phyloP scores from a whole-genome alignment of 176 grass and related monocot genomes.

The Luzula sylvatica region DNA sequence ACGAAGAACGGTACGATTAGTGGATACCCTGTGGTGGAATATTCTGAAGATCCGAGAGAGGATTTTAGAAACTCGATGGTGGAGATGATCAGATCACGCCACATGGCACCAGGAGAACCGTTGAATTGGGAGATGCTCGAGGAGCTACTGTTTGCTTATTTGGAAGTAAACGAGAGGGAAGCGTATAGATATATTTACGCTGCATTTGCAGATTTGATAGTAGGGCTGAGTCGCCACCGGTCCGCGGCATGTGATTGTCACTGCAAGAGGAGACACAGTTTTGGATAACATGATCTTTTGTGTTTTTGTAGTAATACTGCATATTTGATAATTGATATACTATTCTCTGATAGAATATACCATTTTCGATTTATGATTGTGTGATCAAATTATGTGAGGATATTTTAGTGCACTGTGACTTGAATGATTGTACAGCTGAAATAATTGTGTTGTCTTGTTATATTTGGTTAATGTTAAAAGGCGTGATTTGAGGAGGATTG shows the following conservation, averaged over 20 bases:
- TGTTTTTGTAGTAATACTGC: too few species aligned
- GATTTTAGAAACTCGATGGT: slow-evolving; percentile 12
- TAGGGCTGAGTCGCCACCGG: not conserved
- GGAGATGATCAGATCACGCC: slow-evolving; percentile 3
- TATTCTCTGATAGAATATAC: too few species aligned
- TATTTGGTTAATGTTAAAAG: too few species aligned
- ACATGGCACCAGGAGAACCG: not conserved
- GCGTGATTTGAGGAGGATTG: too few species aligned
- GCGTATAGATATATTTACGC: slow-evolving; percentile 15
- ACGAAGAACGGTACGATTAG: not conserved
- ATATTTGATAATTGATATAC: too few species aligned
- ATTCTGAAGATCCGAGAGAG: slow-evolving; percentile 11
- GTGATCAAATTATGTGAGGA: too few species aligned
- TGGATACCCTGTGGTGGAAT: not conserved
- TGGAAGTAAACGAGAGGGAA: not conserved
- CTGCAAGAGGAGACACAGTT: not conserved
- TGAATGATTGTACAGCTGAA: too few species aligned
- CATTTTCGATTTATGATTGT: too few species aligned
- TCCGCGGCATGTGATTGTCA: not conserved
- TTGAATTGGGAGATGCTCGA: slow-evolving; percentile 15
- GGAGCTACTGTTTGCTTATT: slow-evolving; percentile 4
- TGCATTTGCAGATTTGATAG: slow-evolving; percentile 4
- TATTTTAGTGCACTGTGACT: too few species aligned
- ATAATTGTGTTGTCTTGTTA: too few species aligned
- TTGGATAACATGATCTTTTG: not conserved